Percentiles rank a stretch among this genome's conserved stretches.
Conservation (phyloP, 495 filamentous ascomycete genomes). For the Aspergillus kassunensis region DNA sequence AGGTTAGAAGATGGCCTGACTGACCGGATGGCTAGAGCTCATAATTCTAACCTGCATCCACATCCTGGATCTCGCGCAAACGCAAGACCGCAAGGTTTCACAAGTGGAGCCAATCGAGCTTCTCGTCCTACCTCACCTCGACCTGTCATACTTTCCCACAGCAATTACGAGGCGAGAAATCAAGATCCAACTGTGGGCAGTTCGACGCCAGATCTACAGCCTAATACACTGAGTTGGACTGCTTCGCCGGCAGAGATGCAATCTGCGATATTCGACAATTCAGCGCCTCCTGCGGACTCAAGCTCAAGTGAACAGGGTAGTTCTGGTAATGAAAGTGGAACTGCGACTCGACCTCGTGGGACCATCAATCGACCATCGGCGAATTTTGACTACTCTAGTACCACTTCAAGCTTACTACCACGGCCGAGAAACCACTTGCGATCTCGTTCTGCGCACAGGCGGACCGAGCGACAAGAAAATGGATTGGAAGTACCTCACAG, state of each 20-base stretch:
- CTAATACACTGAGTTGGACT: slow-evolving; percentile 36
- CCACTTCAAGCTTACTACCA: slow-evolving; percentile 16
- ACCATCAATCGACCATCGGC: slow-evolving; percentile 19
- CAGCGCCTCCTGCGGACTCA: slow-evolving; percentile 16
- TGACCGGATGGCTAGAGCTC: slow-evolving; percentile 28
- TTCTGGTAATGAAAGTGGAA: slow-evolving; percentile 17
- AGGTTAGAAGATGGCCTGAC: slow-evolving; percentile 32
- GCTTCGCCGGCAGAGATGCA: slow-evolving; percentile 35
- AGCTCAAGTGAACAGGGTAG: slow-evolving; percentile 20
- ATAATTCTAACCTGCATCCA: slow-evolving; percentile 23
- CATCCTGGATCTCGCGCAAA: slow-evolving; percentile 31
- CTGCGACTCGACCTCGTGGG: slow-evolving; percentile 12
- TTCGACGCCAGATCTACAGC: slow-evolving; percentile 31
- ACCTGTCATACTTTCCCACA: slow-evolving; percentile 44
- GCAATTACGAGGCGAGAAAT: slow-evolving; percentile 19
- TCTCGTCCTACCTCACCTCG: slow-evolving; percentile 36
- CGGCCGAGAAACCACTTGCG: slow-evolving; percentile 29
- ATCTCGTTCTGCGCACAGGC: slow-evolving; percentile 32
- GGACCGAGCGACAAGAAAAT: slow-evolving; percentile 24
- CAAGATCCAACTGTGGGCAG: slow-evolving; percentile 18
- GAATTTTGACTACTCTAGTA: slow-evolving; percentile 20
- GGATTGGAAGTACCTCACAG: slow-evolving; percentile 30
- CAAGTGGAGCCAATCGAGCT: slow-evolving; percentile 39
- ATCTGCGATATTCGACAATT: slow-evolving; percentile 20
- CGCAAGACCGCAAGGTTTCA: slow-evolving; percentile 31